Evolutionary conservation across 2,329 filamentous ascomycete species (phyloP), one percentile per base, ranked within the genome.

Genomic region (Alternaria longipes): DNA sequence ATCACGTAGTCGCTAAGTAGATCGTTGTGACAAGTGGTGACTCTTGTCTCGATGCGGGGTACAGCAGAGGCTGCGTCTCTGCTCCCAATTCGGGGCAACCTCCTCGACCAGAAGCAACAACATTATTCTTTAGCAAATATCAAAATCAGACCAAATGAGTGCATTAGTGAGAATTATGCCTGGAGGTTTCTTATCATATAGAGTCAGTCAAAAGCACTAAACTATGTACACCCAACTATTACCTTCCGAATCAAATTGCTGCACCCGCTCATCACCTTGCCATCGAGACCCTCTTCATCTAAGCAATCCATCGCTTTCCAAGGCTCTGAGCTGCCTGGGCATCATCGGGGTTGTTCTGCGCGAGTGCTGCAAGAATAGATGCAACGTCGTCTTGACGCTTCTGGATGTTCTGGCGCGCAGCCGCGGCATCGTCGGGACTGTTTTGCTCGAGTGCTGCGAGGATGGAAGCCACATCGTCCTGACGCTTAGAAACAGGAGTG

Each of bases 271-370:
- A 1, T 36, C 18, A n/a, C 11, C 16, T 7, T 20, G 3, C 30
- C n/a, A 26, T 20, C 16, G 11, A 5, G 18, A 12, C 11, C 5
- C 6, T 22, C 18, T n/a, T 12, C 50, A 28, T 45, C 28, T 57
- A 57, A 3, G 55, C 55, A 45, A 45, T 42, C 55, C 56, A 59
- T 36, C 58, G 32, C 50, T 45, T 58, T 8, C 47, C 40, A 0
- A 51, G 26, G 4, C 30, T 50, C 41, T 60, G 55, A n/a, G 67
- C 67, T 11, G 68, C 69, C 24, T 61, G 54, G 5, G 69, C 69
- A 45, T 72, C 71, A 12, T 71, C 69, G 4, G 71, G 71, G 60
- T 65, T 73, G 32, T 72, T 70, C 11, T 53, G 59, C 8, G 59
- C 56, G 1, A 73, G 65, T 4, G 69, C 70, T 18, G 65, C 68